Percentiles rank a stretch among this genome's conserved stretches.
phyloP scores from a whole-genome alignment of 768 basidiomycete species.

The Tephrocybe sp. region DNA sequence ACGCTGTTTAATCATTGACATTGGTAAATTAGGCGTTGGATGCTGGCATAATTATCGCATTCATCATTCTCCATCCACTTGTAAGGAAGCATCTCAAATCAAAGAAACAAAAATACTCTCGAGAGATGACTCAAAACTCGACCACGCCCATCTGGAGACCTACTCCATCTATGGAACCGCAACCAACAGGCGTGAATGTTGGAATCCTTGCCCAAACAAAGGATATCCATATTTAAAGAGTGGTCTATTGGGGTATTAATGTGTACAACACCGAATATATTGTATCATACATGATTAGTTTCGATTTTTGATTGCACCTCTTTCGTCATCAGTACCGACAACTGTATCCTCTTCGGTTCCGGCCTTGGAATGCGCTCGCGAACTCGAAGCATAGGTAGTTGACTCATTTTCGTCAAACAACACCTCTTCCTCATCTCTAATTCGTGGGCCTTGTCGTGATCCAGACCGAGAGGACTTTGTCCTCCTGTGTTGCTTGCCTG shows the following conservation, averaged over 20 bases:
- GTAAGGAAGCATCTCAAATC: conserved; percentile 34
- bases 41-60: conserved; percentile 54
- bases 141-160: background rate
- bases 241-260: conserved; percentile 9
- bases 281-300: conserved; percentile 6
- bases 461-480: conserved; percentile 14
- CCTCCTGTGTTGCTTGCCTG: conserved; percentile 12
- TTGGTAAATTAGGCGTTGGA: conserved; percentile 50
- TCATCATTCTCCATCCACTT: conserved; percentile 63
- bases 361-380: conserved; percentile 38
- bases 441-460: conserved; percentile 28
- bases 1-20: background rate
- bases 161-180: background rate
- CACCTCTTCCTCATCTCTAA: conserved; percentile 45
- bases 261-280: conserved; percentile 10
- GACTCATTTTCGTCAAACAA: conserved; percentile 62
- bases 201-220: background rate
- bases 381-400: conserved; percentile 37
- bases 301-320: conserved; percentile 11
- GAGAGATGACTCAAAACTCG: conserved; percentile 6
- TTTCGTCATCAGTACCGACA: conserved; percentile 37
- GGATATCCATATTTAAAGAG: conserved; percentile 1
- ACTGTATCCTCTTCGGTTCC: conserved; percentile 40
- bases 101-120: conserved; percentile 12
- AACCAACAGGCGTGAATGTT: background rate